phyloP scores from a whole-genome alignment of 2,329 filamentous ascomycete genomes.

The Trichophyton rubrum region DNA sequence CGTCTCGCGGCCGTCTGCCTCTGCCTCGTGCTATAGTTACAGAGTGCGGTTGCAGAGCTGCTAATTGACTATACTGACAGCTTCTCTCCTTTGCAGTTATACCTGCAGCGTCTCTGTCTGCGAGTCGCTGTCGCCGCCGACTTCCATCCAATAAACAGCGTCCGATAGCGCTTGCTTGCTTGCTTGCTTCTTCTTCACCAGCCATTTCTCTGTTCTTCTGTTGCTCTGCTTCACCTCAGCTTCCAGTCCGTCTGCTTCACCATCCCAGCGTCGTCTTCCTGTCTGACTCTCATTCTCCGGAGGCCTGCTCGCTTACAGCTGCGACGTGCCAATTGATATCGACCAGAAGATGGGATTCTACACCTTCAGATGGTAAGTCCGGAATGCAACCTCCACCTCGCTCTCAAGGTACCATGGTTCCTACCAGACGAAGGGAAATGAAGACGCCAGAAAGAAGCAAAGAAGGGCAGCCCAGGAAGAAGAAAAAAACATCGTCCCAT shows the following conservation, averaged over 20 bases:
- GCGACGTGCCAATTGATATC: background rate
- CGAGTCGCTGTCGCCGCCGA: background rate
- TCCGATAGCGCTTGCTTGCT: background rate
- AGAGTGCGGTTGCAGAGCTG: too few species aligned
- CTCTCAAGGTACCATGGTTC: background rate
- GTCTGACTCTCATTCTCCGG: too few species aligned
- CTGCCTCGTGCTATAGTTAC: too few species aligned
- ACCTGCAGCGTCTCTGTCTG: too few species aligned
- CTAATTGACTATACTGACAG: too few species aligned
- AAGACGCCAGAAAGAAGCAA: background rate
- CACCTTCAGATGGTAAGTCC: conserved; percentile 2
- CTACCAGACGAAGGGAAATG: background rate
- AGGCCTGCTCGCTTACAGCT: too few species aligned
- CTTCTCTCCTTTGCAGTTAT: too few species aligned
- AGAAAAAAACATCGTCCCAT: too few species aligned
- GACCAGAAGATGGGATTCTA: background rate
- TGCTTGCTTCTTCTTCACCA: background rate
- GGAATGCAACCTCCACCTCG: background rate
- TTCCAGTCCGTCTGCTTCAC: too few species aligned
- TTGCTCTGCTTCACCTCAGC: background rate
- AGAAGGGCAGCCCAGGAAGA: background rate
- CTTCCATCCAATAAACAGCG: background rate
- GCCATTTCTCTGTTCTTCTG: background rate
- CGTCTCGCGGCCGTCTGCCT: too few species aligned
- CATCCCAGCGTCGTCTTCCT: too few species aligned